phyloP scores from a whole-genome alignment of 768 basidiomycete species.

The Pholiota conissans region DNA sequence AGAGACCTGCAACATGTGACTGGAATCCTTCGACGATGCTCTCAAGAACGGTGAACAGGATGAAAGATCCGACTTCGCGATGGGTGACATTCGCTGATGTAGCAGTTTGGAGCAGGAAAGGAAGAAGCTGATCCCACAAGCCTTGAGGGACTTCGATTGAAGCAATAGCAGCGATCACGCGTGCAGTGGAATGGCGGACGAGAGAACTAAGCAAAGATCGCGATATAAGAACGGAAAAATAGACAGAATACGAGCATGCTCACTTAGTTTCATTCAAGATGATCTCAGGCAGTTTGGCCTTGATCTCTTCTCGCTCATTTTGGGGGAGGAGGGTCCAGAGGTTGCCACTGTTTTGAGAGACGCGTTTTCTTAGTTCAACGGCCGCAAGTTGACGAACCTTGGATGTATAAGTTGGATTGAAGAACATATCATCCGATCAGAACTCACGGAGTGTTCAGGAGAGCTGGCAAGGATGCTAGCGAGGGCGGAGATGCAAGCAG shows the following conservation, averaged over 20 bases:
- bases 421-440: slow-evolving; percentile 9
- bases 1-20: slow-evolving; percentile 69
- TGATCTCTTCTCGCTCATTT: slow-evolving; percentile 78
- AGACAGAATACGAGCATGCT: slow-evolving; percentile 24
- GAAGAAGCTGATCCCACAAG: slow-evolving; percentile 85
- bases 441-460: slow-evolving; percentile 79
- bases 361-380: slow-evolving; percentile 94
- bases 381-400: slow-evolving; percentile 97
- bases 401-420: slow-evolving; percentile 6
- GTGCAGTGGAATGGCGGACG: slow-evolving; percentile 90
- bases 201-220: slow-evolving; percentile 56
- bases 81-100: slow-evolving; percentile 66
- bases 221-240: slow-evolving; percentile 14
- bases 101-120: slow-evolving; percentile 82
- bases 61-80: slow-evolving; percentile 90
- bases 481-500: slow-evolving; percentile 88
- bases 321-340: slow-evolving; percentile 77
- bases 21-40: slow-evolving; percentile 89
- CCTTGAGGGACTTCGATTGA: slow-evolving; percentile 78
- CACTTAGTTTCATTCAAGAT: slow-evolving; percentile 80
- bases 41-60: slow-evolving; percentile 89
- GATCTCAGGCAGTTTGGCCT: slow-evolving; percentile 75
- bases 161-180: slow-evolving; percentile 92
- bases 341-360: slow-evolving; percentile 74
- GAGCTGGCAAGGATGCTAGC: slow-evolving; percentile 84